A percentile compares a stretch with the other conserved stretches of the same genome.
phyloP scores from a whole-genome alignment of 2,329 filamentous ascomycete species.

The Talaromyces sp. region DNA sequence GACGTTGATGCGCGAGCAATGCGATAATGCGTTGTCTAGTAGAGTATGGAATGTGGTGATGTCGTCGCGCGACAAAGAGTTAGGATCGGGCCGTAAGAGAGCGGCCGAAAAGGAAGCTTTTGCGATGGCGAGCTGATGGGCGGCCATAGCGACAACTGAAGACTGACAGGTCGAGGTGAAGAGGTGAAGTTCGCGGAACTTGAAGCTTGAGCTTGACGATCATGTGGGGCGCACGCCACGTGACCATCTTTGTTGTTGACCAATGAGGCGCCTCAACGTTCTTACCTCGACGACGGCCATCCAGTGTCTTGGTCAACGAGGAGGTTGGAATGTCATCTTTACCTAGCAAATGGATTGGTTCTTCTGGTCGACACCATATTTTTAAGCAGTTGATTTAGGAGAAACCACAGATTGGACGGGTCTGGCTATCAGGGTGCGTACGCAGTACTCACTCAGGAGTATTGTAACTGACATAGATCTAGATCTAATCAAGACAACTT shows the following conservation, averaged over 20 bases:
- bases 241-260: not conserved
- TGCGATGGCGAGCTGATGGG: conserved; percentile 70
- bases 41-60: conserved; percentile 68
- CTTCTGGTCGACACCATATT: not conserved
- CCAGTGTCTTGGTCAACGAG: not conserved
- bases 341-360: not conserved
- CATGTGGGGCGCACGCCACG: not conserved
- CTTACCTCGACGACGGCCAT: not conserved
- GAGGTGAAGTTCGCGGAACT: not conserved
- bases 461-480: not conserved
- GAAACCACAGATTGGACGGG: not conserved
- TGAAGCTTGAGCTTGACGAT: not conserved
- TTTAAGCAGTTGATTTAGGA: not conserved
- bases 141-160: conserved; percentile 55
- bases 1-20: conserved; percentile 77
- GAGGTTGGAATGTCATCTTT: not conserved
- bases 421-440: not conserved
- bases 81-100: conserved; percentile 72
- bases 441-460: not conserved
- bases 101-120: conserved; percentile 75
- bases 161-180: not conserved
- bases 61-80: conserved; percentile 64
- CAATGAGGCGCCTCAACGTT: not conserved
- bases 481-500: not conserved
- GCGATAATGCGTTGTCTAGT: conserved; percentile 63